Conservation (phyloP, 2,329 filamentous ascomycete genomes). For the Niveomyces coronatus region DNA sequence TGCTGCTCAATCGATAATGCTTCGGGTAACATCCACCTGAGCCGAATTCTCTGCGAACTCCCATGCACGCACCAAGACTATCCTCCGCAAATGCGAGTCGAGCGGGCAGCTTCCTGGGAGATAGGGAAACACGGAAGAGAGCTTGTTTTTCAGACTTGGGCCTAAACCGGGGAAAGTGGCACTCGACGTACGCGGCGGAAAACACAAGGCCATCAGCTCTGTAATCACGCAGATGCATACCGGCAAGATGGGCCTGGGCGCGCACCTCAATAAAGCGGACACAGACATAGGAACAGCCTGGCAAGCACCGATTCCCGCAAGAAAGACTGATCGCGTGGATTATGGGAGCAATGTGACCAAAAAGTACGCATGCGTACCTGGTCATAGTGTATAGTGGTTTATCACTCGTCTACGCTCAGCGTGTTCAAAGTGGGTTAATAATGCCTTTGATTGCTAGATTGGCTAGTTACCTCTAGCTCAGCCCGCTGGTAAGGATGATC, state of each 20-base stretch:
- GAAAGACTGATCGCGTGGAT: neutral
- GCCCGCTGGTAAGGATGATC: too few relatives aligned
- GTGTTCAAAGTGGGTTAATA: too few relatives aligned
- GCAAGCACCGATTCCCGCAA: neutral
- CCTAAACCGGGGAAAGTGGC: slow-evolving; percentile 7
- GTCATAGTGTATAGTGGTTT: neutral
- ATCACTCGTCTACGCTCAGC: too few relatives aligned
- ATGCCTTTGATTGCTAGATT: too few relatives aligned
- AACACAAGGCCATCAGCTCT: slow-evolving; percentile 16
- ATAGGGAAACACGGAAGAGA: slow-evolving; percentile 9
- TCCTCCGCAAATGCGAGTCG: slow-evolving; percentile 10
- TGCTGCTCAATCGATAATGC: too few relatives aligned
- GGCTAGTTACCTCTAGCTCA: too few relatives aligned
- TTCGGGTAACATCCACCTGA: too few relatives aligned
- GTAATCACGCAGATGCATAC: slow-evolving; percentile 18
- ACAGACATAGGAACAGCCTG: slow-evolving; percentile 12
- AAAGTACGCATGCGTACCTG: too few relatives aligned
- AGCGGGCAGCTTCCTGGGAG: slow-evolving; percentile 10
- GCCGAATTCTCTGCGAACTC: slow-evolving; percentile 5
- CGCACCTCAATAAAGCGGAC: slow-evolving; percentile 21
- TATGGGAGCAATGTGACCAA: neutral
- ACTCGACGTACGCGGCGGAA: slow-evolving; percentile 11
- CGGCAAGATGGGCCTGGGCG: slow-evolving; percentile 18
- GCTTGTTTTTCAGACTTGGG: slow-evolving; percentile 11
- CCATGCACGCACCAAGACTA: slow-evolving; percentile 12